These are phyloP conservation scores for Termitomyces sp. DNA, from an alignment of 768 basidiomycete species.

Conservation along the genomic window DNA sequence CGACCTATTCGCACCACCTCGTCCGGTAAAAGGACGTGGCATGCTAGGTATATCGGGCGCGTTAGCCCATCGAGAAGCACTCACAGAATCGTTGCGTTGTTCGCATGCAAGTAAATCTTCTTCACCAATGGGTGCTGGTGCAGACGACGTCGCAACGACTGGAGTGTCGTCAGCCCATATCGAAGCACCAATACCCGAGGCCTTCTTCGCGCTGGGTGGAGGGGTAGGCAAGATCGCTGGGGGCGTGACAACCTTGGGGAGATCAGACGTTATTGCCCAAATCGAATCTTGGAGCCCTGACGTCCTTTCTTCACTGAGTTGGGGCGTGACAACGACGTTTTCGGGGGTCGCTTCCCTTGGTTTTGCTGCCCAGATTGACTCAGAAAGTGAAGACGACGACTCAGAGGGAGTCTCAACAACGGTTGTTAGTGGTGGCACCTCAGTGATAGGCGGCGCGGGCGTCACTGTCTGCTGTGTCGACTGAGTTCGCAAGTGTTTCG, in stretches of 20 bases:
- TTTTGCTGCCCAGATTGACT: neutral
- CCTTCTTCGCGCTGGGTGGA: constrained; percentile 1
- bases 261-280: neutral
- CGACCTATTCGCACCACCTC: neutral
- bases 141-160: neutral
- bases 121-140: neutral
- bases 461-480: neutral
- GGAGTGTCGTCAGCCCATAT: neutral
- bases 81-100: neutral
- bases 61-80: constrained; percentile 4
- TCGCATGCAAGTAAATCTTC: neutral
- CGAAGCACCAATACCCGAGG: neutral
- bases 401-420: neutral
- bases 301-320: neutral
- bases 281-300: neutral
- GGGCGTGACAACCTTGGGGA: neutral
- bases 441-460: neutral
- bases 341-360: neutral
- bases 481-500: neutral
- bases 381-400: neutral
- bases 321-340: neutral
- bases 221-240: neutral
- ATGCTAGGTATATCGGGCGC: neutral
- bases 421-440: neutral
- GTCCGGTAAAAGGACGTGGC: neutral